Percentiles rank a stretch among this genome's conserved stretches.
Evolutionary conservation across 768 basidiomycete species (phyloP).

Genomic region (Clathrus columnatus): DNA sequence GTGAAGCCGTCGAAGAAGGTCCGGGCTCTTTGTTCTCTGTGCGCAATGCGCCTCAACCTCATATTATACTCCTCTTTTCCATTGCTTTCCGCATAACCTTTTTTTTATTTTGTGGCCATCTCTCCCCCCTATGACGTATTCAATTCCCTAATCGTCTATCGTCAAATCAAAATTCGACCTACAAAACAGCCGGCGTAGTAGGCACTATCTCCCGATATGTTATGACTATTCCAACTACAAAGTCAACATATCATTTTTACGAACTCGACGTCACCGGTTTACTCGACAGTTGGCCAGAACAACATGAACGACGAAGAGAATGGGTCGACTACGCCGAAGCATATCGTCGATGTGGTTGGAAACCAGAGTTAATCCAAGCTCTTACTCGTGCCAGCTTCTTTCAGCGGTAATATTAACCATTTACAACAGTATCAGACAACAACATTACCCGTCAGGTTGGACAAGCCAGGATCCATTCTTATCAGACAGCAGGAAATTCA

Average conservation of each 20-base stretch:
- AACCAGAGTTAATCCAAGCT: slow-evolving; percentile 73
- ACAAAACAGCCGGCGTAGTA: slow-evolving; percentile 69
- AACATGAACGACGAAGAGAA: slow-evolving; percentile 70
- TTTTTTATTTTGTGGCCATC: neutral
- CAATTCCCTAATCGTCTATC: neutral
- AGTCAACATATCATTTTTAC: slow-evolving; percentile 84
- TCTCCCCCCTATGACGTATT: neutral
- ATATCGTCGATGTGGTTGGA: slow-evolving; percentile 66
- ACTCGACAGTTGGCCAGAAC: slow-evolving; percentile 76
- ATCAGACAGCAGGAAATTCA: neutral
- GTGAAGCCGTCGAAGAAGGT: slow-evolving; percentile 96
- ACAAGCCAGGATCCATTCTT: neutral
- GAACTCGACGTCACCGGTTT: slow-evolving; percentile 75
- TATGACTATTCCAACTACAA: slow-evolving; percentile 68
- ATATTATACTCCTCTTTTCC: slow-evolving; percentile 20
- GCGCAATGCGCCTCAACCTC: slow-evolving; percentile 20
- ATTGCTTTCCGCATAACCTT: slow-evolving; percentile 32
- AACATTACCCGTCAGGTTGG: neutral
- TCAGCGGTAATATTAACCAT: slow-evolving; percentile 26
- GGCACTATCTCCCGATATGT: slow-evolving; percentile 82
- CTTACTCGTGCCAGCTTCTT: slow-evolving; percentile 65
- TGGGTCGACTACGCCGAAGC: slow-evolving; percentile 89
- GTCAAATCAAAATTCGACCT: neutral
- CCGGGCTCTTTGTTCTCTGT: slow-evolving; percentile 72
- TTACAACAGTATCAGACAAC: neutral